Conservation (phyloP, 306 rosid genomes). For the Prunus mira region DNA sequence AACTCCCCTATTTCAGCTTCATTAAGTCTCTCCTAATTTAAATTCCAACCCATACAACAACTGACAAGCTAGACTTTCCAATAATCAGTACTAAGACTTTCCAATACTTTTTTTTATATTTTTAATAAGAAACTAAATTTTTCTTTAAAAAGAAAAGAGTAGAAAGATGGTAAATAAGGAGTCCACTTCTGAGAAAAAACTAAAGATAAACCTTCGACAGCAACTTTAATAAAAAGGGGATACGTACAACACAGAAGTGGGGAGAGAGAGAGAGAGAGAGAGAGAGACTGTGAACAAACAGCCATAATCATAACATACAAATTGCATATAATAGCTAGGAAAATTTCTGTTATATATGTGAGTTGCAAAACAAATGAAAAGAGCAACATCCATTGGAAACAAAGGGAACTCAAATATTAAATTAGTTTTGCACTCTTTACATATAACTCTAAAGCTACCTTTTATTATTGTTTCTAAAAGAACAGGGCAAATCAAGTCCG, state of each 20-base stretch:
- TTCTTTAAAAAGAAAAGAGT: too few species aligned
- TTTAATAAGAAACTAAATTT: too few species aligned
- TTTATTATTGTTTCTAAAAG: conserved; percentile 65
- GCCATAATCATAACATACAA: not conserved
- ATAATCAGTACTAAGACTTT: too few species aligned
- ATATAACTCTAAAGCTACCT: conserved; percentile 41
- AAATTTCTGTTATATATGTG: not conserved
- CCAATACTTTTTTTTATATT: too few species aligned
- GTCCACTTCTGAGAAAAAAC: too few species aligned
- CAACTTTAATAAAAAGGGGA: too few species aligned
- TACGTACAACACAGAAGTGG: not conserved
- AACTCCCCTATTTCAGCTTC: too few species aligned
- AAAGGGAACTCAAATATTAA: not conserved
- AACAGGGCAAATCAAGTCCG: conserved; percentile 65
- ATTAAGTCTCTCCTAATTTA: too few species aligned
- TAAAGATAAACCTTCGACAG: too few species aligned
- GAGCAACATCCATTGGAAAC: not conserved
- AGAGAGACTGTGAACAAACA: not conserved
- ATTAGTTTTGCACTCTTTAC: not conserved
- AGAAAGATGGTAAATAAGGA: too few species aligned
- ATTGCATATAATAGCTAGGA: not conserved
- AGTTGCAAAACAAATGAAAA: not conserved
- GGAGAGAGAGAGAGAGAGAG: not conserved
- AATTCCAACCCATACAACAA: too few species aligned
- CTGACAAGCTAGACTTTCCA: too few species aligned